Evolutionary conservation across 148 eudicot species (phyloP), one percentile per base, ranked within the genome.

Genomic region (Cornus controversa): DNA sequence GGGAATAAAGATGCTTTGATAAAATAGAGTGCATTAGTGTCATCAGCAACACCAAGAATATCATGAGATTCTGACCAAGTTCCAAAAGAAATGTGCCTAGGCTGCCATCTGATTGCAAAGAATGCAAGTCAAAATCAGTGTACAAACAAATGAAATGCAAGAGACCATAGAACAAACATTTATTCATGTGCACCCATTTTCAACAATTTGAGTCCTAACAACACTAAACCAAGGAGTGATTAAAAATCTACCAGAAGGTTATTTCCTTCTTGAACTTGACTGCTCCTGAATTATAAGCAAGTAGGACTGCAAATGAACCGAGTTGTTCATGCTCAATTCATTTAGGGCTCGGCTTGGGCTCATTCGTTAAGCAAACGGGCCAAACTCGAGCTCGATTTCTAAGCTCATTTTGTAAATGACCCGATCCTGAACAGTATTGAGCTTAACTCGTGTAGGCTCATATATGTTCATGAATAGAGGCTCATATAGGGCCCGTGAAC

Each of bases 11-110:
- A 62, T 70, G 97, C 90, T 87, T 84, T 96, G 75, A 93, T 83
- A 71, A 96, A 87, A 80, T 93, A 96, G 29, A 96, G 78, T 31
- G 87, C 85, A 87, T 90, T 89, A 73, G 78, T 63, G 42, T 87
- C 90, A 85, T 93, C 98, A 81, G 76, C 81, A 78, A 93, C 77
- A 67, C 99, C 99, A 75, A 96, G 92, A 75, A 93, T 83, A 75
- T 84, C 90, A 81, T 93, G 99, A 82, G 93, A 78, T 87, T 96
- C 99, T 34, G 98, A 96, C 99, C 99, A 96, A 67, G 83, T 83
- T 75, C 99, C 99, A 80, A 54, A 80, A 86, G 82, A 81, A 89
- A 90, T 45, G 89, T 82, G 69, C 78, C 81, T 75, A 64, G 71
- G 71, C 70, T 78, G 75, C 79, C 81, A 79, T 93, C 99, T 96